Base-by-base conservation (phyloP, 208 protist genomes). In the Acanthamoeba divionensis region DNA sequence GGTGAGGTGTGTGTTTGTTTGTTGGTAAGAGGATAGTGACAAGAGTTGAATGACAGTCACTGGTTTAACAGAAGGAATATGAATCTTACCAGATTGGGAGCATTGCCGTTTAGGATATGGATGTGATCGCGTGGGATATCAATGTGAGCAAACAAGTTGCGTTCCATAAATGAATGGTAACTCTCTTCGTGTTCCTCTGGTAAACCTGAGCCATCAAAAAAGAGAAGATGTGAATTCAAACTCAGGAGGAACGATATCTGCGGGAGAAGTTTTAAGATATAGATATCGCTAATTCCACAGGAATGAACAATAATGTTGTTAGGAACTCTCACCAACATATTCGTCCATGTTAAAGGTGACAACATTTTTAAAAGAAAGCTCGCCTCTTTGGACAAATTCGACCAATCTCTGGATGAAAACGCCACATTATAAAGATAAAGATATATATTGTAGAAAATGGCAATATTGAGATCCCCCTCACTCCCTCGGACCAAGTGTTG, bases 331-430 rank as follows among this genome's bases (percentile, higher is more conserved):
- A 36, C 95, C 96, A 2, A 97, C 95, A 89, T 98, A 98, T 94
- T 98, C 97, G 80, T 98, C 97, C 97, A 98, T 98, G 93, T 98
- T 98, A 92, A 98, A 98, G 5, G 97, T 98, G 41, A 98, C 91
- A 1, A 98, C 97, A 80, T 98, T 66, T 88, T 97, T 95, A 91
- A 98, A 98, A 31, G 93, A 96, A 38, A 98, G 89, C 57, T 96
- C 92, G 29, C 96, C 96, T 54, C 95, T 94, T 71, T 97, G 94
- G 91, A 96, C 95, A 15, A 94, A 94, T 55, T 96, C 65, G 66
- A 98, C 97, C 13, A 98, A 95, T 18, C 93, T 91, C 73, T 83
- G 45, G 24, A 62, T n/a, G n/a, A n/a, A n/a, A n/a, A n/a, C n/a
- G n/a, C n/a, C n/a, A n/a, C n/a, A n/a, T n/a, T n/a, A n/a, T n/a